Percentiles rank a stretch among this genome's conserved stretches.
phyloP scores from a whole-genome alignment of 1,139 yeast species.

The Debaryomyces psychrophilus region DNA sequence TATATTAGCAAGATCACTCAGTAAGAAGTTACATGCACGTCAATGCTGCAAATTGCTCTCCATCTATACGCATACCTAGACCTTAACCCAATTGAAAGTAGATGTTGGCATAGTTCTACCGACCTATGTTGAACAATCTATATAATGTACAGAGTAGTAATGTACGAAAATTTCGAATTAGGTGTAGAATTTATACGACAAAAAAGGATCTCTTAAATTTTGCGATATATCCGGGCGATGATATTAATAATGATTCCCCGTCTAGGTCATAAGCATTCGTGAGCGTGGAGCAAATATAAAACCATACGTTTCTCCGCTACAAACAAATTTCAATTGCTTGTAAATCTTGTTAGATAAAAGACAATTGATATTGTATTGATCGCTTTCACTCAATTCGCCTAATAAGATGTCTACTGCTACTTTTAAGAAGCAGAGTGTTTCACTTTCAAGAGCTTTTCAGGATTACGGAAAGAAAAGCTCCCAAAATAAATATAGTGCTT shows the following conservation, averaged over 20 bases:
- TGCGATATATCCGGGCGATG: constrained; percentile 1
- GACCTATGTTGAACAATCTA: neutral
- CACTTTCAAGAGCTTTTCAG: constrained; percentile 10
- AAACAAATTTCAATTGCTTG: neutral
- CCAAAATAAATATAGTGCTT: constrained; percentile 6
- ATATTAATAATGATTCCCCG: neutral
- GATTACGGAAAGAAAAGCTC: constrained; percentile 2
- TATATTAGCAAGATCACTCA: neutral
- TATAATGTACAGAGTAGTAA: neutral
- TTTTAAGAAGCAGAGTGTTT: constrained; percentile 16
- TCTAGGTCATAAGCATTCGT: constrained; percentile 3
- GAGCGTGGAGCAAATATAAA: neutral
- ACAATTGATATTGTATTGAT: neutral
- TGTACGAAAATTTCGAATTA: neutral
- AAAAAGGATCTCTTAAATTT: neutral
- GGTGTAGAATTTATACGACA: neutral
- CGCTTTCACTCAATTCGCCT: neutral
- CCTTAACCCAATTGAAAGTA: no score
- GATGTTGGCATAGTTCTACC: neutral
- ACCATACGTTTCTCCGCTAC: neutral
- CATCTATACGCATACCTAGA: neutral
- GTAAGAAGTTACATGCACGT: neutral
- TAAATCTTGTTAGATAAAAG: neutral
- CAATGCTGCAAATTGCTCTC: neutral
- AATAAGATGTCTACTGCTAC: constrained; percentile 23